Evolutionary conservation across 257 asterid species (phyloP).

Genomic region (Avicennia marina): DNA sequence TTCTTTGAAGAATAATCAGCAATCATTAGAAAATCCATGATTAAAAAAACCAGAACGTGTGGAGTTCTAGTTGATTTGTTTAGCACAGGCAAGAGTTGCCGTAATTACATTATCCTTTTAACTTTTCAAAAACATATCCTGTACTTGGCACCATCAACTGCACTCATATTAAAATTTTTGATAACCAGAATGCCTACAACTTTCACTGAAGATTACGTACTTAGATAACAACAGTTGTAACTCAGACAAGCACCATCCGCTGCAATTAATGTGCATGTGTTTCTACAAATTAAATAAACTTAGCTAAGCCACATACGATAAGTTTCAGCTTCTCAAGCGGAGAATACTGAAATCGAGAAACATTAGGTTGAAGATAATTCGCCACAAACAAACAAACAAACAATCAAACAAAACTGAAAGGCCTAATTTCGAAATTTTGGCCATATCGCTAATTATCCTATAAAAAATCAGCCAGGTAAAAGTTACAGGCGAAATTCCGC

Average conservation of each 20-base stretch:
- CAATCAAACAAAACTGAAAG: not conserved
- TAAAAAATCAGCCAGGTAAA: not conserved
- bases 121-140: not conserved
- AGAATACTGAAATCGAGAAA: conserved; percentile 4
- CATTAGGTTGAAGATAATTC: not conserved
- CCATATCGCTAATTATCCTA: not conserved
- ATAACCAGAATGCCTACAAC: not conserved
- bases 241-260: not conserved
- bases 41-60: no score
- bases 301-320: not conserved
- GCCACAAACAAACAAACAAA: not conserved
- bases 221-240: not conserved
- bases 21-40: no score
- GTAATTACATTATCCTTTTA: not conserved
- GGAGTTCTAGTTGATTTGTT: not conserved
- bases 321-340: not conserved
- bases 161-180: not conserved
- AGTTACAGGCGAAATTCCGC: not conserved
- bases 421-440: not conserved
- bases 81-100: not conserved
- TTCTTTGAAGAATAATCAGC: no score
- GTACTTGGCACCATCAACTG: not conserved
- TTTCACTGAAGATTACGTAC: not conserved
- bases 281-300: not conserved
- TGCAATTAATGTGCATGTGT: not conserved